Percentiles rank a stretch among this genome's conserved stretches.
These are phyloP conservation scores for Citrus inodora DNA, from an alignment of 345 rosid species.

Conservation along the genomic window DNA sequence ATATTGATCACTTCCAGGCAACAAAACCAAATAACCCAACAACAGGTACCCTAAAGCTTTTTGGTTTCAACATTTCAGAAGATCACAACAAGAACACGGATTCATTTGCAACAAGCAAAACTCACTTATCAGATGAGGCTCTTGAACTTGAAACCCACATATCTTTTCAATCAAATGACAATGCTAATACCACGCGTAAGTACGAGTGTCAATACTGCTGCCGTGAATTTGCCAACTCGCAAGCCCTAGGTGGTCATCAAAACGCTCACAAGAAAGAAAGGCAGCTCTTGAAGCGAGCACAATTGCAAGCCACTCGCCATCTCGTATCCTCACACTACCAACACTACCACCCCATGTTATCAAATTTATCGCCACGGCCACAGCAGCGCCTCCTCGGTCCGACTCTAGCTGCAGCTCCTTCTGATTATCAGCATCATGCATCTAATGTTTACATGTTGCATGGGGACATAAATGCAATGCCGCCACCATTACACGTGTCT, in stretches of 20 bases:
- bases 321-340: slow-evolving; percentile 20
- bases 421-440: slow-evolving; percentile 8
- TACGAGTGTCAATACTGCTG: slow-evolving; percentile 94
- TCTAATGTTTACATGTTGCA: slow-evolving; percentile 39
- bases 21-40: slow-evolving; percentile 24
- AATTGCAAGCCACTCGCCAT: slow-evolving; percentile 50
- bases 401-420: slow-evolving; percentile 15
- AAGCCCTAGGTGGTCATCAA: slow-evolving; percentile 96
- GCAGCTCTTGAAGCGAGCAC: slow-evolving; percentile 76
- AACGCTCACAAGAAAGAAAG: slow-evolving; percentile 99
- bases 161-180: slow-evolving; percentile 19
- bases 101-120: slow-evolving; percentile 9
- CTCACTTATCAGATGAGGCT: slow-evolving; percentile 16
- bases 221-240: slow-evolving; percentile 91
- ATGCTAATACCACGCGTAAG: slow-evolving; percentile 28
- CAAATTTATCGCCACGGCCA: not conserved
- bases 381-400: slow-evolving; percentile 59
- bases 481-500: slow-evolving; percentile 33
- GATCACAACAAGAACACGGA: slow-evolving; percentile 7
- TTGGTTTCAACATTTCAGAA: slow-evolving; percentile 57
- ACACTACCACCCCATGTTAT: slow-evolving; percentile 50
- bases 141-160: slow-evolving; percentile 6
- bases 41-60: slow-evolving; percentile 46
- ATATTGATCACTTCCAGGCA: slow-evolving; percentile 16
- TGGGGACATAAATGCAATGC: not conserved